Evolutionary conservation across 768 basidiomycete species (phyloP).

Genomic region (Lentinula lateritia): DNA sequence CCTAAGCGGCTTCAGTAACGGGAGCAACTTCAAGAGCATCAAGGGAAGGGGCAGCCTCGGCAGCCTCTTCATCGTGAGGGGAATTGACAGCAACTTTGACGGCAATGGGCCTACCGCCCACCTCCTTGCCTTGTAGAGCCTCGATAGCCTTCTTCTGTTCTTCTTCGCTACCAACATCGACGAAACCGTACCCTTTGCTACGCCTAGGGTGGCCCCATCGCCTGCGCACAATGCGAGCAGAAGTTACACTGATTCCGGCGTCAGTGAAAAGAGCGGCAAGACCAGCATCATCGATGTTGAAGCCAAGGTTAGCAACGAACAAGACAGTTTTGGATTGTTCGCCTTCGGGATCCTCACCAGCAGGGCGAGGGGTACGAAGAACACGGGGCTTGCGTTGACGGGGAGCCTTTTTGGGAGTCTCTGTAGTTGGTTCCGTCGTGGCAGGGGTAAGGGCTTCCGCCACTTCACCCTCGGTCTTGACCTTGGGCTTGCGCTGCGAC

Average conservation of each 20-base stretch:
- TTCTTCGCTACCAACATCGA: constrained; percentile 85
- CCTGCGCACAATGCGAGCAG: constrained; percentile 85
- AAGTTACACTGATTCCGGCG: constrained; percentile 74
- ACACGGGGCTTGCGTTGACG: constrained; percentile 53
- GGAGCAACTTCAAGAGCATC: constrained; percentile 17
- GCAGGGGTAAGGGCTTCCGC: constrained; percentile 32
- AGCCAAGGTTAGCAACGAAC: constrained; percentile 97
- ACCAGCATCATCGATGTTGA: constrained; percentile 82
- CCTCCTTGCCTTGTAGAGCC: constrained; percentile 80
- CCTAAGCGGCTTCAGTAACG: constrained; percentile 14
- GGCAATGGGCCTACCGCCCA: constrained; percentile 80
- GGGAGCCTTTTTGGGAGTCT: constrained; percentile 38
- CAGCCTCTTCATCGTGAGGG: constrained; percentile 52
- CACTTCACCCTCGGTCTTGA: constrained; percentile 28
- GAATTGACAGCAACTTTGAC: constrained; percentile 96
- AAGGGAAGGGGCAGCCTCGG: constrained; percentile 23
- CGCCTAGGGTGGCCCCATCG: constrained; percentile 79
- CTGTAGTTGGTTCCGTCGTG: constrained; percentile 22
- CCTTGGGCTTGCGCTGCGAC: constrained; percentile 51
- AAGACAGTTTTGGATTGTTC: constrained; percentile 87
- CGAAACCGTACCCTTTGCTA: constrained; percentile 97
- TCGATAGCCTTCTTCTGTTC: constrained; percentile 91
- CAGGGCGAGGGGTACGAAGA: constrained; percentile 59
- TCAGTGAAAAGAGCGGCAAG: constrained; percentile 82
- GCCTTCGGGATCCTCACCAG: constrained; percentile 79